A percentile compares a stretch with the other conserved stretches of the same genome.
Evolutionary conservation across 805 yeast species (phyloP).

Genomic region (Ogataea sp.): DNA sequence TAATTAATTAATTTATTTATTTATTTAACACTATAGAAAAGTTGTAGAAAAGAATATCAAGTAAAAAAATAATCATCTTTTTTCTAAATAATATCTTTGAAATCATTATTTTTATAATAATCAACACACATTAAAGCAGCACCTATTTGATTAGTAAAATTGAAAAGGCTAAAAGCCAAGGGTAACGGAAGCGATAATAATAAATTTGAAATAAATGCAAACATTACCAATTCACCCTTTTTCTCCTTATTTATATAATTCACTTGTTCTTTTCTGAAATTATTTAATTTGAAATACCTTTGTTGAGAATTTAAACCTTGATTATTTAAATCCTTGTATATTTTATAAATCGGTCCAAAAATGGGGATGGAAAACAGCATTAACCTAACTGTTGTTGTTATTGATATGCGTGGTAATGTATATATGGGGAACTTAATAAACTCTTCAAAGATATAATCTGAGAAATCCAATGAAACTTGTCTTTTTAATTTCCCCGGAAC

Average conservation of each 20-base stretch:
- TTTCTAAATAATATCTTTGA: constrained; percentile 3
- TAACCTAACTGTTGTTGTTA: neutral
- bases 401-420: constrained; percentile 4
- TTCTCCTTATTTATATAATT: constrained; percentile 18
- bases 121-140: constrained; percentile 54
- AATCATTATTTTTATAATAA: constrained; percentile 11
- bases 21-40: too few species aligned
- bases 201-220: constrained; percentile 44
- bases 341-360: constrained; percentile 13
- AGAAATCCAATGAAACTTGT: constrained; percentile 18
- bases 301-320: constrained; percentile 11
- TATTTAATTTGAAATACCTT: constrained; percentile 16
- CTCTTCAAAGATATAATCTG: constrained; percentile 11
- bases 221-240: constrained; percentile 34
- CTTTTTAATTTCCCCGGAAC: constrained; percentile 25
- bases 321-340: constrained; percentile 11
- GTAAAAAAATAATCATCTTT: neutral
- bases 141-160: constrained; percentile 54
- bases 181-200: constrained; percentile 43
- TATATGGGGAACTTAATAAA: constrained; percentile 11
- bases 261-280: constrained; percentile 19
- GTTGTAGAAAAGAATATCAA: neutral
- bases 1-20: neutral
- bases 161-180: constrained; percentile 40
- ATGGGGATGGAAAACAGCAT: constrained; percentile 15